phyloP scores from a whole-genome alignment of 2,329 filamentous ascomycete genomes.

The Pleoardoris graminearum region DNA sequence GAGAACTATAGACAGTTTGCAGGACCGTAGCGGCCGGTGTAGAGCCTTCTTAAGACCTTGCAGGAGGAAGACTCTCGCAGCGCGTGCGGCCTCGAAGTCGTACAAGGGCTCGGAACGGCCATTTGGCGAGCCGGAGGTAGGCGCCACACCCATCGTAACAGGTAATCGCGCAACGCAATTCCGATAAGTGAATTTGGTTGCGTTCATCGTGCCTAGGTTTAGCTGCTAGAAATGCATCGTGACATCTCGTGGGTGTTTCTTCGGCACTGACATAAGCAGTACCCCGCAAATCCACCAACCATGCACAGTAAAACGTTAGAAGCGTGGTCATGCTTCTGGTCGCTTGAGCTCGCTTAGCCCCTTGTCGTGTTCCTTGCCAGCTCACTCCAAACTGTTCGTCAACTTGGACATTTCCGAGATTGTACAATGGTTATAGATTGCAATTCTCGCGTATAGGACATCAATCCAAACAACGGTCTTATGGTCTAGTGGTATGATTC shows the following conservation, averaged over 20 bases:
- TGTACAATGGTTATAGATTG: no score
- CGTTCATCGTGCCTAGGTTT: neutral
- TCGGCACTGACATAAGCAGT: neutral
- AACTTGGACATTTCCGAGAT: no score
- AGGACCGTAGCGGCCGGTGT: no score
- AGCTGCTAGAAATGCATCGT: no score
- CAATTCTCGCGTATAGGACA: no score
- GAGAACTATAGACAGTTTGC: no score
- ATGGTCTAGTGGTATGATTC: constrained; percentile 56
- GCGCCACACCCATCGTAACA: neutral
- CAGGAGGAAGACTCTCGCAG: neutral
- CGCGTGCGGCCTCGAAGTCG: neutral
- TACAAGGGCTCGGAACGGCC: neutral
- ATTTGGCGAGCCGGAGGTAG: neutral
- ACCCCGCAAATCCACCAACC: no score
- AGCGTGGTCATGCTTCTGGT: no score
- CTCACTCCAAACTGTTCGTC: no score
- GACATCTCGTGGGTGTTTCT: no score
- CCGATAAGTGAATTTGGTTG: neutral
- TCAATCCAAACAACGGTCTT: neutral
- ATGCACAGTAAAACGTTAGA: no score
- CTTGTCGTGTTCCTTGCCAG: neutral
- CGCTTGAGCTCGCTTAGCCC: neutral
- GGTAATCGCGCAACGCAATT: neutral
- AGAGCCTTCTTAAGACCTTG: neutral